Percentiles rank a stretch among this genome's conserved stretches.
Evolutionary conservation across 768 basidiomycete species (phyloP).

Genomic region (Infundibulicybe gibba): DNA sequence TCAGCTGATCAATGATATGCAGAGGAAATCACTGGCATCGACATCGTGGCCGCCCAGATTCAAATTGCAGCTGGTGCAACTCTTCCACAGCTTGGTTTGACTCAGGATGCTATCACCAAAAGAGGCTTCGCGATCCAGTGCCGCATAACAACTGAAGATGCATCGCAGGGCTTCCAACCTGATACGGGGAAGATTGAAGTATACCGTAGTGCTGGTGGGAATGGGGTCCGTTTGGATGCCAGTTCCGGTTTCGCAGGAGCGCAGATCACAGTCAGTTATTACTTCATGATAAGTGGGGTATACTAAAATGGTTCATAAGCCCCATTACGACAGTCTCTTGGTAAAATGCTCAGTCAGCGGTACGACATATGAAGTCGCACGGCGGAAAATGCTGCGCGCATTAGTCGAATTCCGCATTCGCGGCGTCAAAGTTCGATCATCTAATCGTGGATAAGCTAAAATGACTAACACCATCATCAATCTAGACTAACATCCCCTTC

Average conservation of each 20-base stretch:
- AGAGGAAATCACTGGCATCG: conserved; percentile 99
- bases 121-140: conserved; percentile 98
- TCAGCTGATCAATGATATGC: conserved; percentile 9
- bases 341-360: conserved; percentile 96
- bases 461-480: neutral
- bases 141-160: conserved; percentile 97
- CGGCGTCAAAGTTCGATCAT: conserved; percentile 79
- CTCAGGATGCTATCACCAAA: conserved; percentile 93
- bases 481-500: conserved; percentile 98
- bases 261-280: conserved; percentile 79
- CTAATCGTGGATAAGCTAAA: too few relatives aligned
- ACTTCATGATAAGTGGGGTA: neutral
- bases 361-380: conserved; percentile 97
- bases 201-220: conserved; percentile 97
- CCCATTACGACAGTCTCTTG: conserved; percentile 96
- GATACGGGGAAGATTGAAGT: conserved; percentile 99
- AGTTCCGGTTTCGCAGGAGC: conserved; percentile 98
- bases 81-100: conserved; percentile 90
- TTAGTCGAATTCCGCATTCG: conserved; percentile 99
- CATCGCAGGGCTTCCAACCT: conserved; percentile 89
- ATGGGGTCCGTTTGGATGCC: conserved; percentile 95
- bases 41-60: conserved; percentile 98
- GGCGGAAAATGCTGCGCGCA: conserved; percentile 98
- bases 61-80: conserved; percentile 99
- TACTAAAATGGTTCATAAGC: conserved; percentile 40